A percentile compares a stretch with the other conserved stretches of the same genome.
Evolutionary conservation across 495 filamentous ascomycete genomes (phyloP).

Genomic region (Penicillium pancosmium): DNA sequence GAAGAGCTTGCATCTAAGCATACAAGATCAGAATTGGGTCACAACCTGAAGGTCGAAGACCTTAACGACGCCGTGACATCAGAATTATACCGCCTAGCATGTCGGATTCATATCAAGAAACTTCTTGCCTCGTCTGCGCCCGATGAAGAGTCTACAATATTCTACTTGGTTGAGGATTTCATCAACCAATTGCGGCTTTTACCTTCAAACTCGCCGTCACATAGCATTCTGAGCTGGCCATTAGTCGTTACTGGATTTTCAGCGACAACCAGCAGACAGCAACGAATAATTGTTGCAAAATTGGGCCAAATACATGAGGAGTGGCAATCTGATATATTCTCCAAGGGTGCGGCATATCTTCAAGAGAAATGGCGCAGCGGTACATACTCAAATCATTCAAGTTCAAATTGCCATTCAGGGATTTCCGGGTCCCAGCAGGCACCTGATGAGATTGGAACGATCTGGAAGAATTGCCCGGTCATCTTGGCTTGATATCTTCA

Average conservation of each 20-base stretch:
- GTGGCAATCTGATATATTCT: conserved; percentile 9
- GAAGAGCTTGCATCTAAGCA: not conserved
- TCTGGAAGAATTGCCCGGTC: not conserved
- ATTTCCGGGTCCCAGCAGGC: not conserved
- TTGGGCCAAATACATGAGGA: conserved; percentile 4
- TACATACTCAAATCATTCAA: not conserved
- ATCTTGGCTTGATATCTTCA: not conserved
- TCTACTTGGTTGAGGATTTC: conserved; percentile 12
- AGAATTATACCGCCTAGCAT: conserved; percentile 19
- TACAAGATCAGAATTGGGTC: not conserved
- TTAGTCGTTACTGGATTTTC: conserved; percentile 20
- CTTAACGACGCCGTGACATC: conserved; percentile 13
- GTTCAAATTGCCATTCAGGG: not conserved
- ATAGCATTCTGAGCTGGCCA: conserved; percentile 26
- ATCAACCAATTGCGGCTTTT: conserved; percentile 10
- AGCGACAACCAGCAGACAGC: conserved; percentile 10
- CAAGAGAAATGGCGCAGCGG: conserved; percentile 5
- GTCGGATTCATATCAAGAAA: conserved; percentile 14
- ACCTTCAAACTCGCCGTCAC: conserved; percentile 11
- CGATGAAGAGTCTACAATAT: not conserved
- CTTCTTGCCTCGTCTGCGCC: conserved; percentile 1
- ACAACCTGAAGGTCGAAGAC: conserved; percentile 3
- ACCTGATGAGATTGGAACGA: not conserved
- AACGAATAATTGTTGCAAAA: conserved; percentile 14
- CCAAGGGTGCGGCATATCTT: conserved; percentile 6